Conservation (phyloP, 2,329 filamentous ascomycete genomes). For the Fusarium annulatum region DNA sequence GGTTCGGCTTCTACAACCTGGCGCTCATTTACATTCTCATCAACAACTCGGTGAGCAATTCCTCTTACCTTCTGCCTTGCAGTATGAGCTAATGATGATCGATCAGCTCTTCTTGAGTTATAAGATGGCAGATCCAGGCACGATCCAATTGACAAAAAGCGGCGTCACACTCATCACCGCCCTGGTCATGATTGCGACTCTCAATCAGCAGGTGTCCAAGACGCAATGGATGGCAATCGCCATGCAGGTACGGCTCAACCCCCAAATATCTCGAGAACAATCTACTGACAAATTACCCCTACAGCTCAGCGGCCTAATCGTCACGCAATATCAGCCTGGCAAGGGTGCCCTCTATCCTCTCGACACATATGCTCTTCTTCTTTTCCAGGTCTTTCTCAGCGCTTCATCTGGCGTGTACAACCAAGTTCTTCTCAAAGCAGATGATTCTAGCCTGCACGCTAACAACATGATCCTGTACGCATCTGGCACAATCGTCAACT, state of each 20-base stretch:
- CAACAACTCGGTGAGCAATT: not conserved
- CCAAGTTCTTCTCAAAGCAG: not conserved
- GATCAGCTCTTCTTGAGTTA: not conserved
- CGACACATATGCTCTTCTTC: not conserved
- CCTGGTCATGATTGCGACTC: not conserved
- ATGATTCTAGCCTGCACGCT: not conserved
- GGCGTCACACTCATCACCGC: not conserved
- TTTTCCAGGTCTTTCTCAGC: not conserved
- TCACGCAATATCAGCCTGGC: not conserved
- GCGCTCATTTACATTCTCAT: slow-evolving; percentile 1
- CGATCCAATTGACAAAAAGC: not conserved
- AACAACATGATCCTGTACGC: not conserved
- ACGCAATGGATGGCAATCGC: slow-evolving; percentile 1
- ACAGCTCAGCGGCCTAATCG: not conserved
- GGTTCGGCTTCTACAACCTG: not conserved
- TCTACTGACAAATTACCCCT: rapidly evolving
- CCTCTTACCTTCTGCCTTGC: rapidly evolving
- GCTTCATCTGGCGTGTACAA: not conserved
- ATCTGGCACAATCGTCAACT: not conserved
- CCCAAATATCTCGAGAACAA: rapidly evolving
- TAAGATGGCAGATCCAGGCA: not conserved
- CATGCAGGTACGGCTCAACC: not conserved
- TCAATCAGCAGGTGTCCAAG: not conserved
- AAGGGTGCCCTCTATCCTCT: not conserved
- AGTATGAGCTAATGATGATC: not conserved